phyloP scores from a whole-genome alignment of 352 stramenopile genomes.

The Phytopythium delawarense region DNA sequence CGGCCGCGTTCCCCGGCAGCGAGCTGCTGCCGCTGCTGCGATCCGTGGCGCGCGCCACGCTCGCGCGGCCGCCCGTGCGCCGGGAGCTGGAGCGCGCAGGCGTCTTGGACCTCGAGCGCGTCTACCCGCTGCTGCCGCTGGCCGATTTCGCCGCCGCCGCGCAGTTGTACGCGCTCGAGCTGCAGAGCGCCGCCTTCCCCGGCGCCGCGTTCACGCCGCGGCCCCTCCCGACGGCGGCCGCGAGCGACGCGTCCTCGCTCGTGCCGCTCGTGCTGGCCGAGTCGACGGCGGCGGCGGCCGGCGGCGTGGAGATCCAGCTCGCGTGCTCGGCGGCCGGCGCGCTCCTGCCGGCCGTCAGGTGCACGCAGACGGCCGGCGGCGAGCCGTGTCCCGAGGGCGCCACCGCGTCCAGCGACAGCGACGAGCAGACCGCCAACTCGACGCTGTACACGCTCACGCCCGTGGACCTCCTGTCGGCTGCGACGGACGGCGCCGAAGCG shows the following conservation, averaged over 20 bases:
- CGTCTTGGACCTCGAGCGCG: slow-evolving; percentile 30
- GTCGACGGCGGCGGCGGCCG: background rate
- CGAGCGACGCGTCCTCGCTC: background rate
- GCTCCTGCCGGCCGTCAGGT: slow-evolving; percentile 21
- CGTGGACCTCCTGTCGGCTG: slow-evolving; percentile 17
- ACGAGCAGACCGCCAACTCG: slow-evolving; percentile 12
- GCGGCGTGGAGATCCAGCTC: slow-evolving; percentile 22
- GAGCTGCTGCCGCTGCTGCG: slow-evolving; percentile 26
- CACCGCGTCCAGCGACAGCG: background rate
- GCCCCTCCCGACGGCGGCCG: slow-evolving; percentile 5
- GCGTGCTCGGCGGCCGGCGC: slow-evolving; percentile 21
- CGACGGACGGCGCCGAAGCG: background rate
- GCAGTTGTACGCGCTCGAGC: slow-evolving; percentile 37
- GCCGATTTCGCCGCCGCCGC: slow-evolving; percentile 26
- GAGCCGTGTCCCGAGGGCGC: slow-evolving; percentile 22
- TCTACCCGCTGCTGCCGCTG: slow-evolving; percentile 29
- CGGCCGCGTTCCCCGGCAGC: slow-evolving; percentile 12
- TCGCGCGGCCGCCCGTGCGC: slow-evolving; percentile 17
- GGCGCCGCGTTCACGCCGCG: slow-evolving; percentile 27
- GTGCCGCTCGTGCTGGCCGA: slow-evolving; percentile 24
- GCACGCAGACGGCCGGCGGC: slow-evolving; percentile 19
- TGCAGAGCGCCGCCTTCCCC: slow-evolving; percentile 39
- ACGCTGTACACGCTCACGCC: slow-evolving; percentile 13
- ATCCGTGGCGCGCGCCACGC: slow-evolving; percentile 22
- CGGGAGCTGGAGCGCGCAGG: slow-evolving; percentile 21